Conservation (phyloP, 2,329 filamentous ascomycete genomes). For the Ophiostoma montium region DNA sequence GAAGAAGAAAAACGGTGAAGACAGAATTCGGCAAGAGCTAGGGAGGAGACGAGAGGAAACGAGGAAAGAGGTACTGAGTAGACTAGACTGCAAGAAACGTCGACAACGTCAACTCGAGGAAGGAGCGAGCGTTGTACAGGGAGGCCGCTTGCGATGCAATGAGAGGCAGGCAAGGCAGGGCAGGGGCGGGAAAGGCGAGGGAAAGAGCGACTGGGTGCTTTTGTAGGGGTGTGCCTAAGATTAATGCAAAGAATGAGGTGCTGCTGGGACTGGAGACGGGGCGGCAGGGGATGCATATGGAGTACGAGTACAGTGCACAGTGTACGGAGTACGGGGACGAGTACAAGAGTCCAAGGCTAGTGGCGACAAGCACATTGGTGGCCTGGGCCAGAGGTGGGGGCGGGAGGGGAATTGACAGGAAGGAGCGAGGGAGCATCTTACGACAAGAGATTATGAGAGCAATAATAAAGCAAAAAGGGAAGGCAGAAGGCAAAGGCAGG, state of each 20-base stretch:
- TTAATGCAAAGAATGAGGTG: too few species aligned
- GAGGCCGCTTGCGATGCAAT: constrained; percentile 1
- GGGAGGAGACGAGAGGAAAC: not conserved
- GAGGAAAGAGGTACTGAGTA: not conserved
- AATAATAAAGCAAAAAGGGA: too few species aligned
- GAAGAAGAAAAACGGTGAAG: not conserved
- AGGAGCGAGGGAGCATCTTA: not conserved
- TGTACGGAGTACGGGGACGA: too few species aligned
- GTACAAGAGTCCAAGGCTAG: too few species aligned
- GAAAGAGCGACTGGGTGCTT: not conserved
- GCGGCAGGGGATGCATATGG: not conserved
- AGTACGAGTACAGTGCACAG: not conserved
- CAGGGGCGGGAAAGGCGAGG: not conserved
- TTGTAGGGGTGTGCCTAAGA: too few species aligned
- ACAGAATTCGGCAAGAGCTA: not conserved
- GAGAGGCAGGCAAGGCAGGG: not conserved
- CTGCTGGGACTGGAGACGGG: not conserved
- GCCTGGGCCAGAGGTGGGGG: not conserved
- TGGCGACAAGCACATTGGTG: constrained; percentile 5
- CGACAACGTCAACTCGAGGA: too few species aligned
- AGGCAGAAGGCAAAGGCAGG: too few species aligned
- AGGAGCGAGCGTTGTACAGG: constrained; percentile 6
- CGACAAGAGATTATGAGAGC: not conserved
- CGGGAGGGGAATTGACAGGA: not conserved
- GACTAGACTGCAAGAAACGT: too few species aligned